Percentiles rank a stretch among this genome's conserved stretches.
phyloP scores from a whole-genome alignment of 1,284 basidiomycete genomes.

The Cutaneotrichosporon mucoides region DNA sequence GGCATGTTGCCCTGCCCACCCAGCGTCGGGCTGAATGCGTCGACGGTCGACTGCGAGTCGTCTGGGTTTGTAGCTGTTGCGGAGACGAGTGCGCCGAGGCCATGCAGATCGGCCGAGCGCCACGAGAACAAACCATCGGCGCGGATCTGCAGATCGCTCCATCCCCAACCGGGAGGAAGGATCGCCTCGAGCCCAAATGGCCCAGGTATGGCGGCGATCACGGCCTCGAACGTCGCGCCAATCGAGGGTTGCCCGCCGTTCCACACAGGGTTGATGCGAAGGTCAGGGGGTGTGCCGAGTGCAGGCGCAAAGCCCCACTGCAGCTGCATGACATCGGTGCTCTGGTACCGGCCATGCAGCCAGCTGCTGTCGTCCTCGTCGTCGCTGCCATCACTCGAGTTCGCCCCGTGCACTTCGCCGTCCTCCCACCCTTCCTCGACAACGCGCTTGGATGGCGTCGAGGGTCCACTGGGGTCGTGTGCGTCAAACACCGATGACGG shows the following conservation, averaged over 20 bases:
- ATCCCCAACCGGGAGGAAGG: conserved; percentile 38
- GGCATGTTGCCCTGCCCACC: background rate
- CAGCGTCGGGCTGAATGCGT: background rate
- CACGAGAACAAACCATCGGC: conserved; percentile 30
- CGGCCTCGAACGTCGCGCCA: conserved; percentile 24
- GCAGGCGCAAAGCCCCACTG: conserved; percentile 33
- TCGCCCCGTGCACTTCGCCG: conserved; percentile 28
- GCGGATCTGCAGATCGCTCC: conserved; percentile 29
- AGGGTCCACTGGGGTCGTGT: background rate
- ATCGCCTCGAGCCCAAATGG: conserved; percentile 21
- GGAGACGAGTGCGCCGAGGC: conserved; percentile 18
- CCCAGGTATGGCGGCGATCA: conserved; percentile 1
- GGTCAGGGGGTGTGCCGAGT: conserved; percentile 16
- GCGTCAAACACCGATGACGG: conserved; percentile 21
- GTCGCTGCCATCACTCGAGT: conserved; percentile 22
- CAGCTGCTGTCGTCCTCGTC: conserved; percentile 26
- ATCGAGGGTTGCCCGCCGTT: conserved; percentile 22
- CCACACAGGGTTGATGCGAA: conserved; percentile 29
- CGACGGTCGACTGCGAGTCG: conserved; percentile 31
- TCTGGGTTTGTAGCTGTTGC: conserved; percentile 1
- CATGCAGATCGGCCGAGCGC: conserved; percentile 29
- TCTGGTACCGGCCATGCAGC: conserved; percentile 42
- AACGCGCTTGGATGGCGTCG: background rate
- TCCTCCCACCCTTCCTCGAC: conserved; percentile 40
- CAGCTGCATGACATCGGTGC: conserved; percentile 33